Conservation (phyloP, 352 stramenopile species). For the Pythium aquatile region DNA sequence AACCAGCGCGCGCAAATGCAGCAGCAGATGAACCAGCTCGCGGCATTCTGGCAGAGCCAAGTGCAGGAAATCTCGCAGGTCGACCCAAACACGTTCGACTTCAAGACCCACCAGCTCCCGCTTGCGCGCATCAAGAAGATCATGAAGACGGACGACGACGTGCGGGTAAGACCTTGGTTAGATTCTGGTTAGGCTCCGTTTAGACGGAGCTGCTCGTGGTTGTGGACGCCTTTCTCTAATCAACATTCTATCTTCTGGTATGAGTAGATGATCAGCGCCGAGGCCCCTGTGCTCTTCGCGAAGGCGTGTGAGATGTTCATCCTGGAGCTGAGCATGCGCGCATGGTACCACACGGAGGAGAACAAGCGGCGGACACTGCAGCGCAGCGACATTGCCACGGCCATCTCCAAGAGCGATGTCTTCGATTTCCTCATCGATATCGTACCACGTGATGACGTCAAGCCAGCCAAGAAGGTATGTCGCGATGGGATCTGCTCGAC, state of each 20-base stretch:
- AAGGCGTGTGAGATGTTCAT: slow-evolving; percentile 96
- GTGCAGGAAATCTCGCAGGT: slow-evolving; percentile 89
- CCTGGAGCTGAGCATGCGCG: slow-evolving; percentile 85
- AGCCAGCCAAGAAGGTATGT: slow-evolving; percentile 79
- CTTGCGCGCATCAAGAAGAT: slow-evolving; percentile 95
- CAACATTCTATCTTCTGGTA: neutral
- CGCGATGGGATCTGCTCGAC: neutral
- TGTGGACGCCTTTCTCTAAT: neutral
- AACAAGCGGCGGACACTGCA: slow-evolving; percentile 93
- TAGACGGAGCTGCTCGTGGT: slow-evolving; percentile 5
- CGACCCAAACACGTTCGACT: slow-evolving; percentile 81
- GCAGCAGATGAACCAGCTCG: slow-evolving; percentile 81
- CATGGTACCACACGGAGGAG: slow-evolving; percentile 91
- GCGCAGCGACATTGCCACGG: slow-evolving; percentile 88
- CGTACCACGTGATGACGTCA: slow-evolving; percentile 86
- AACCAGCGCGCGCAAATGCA: slow-evolving; percentile 87
- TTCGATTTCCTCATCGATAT: slow-evolving; percentile 94
- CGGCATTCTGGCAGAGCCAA: slow-evolving; percentile 88
- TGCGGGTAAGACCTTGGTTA: slow-evolving; percentile 46
- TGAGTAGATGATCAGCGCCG: slow-evolving; percentile 90
- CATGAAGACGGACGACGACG: slow-evolving; percentile 95
- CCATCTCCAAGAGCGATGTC: slow-evolving; percentile 90
- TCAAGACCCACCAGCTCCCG: slow-evolving; percentile 89
- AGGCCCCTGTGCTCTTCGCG: slow-evolving; percentile 91
- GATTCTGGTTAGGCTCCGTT: neutral